Evolutionary conservation across 78 protist genomes (phyloP).

Genomic region (Acrasis kona): DNA sequence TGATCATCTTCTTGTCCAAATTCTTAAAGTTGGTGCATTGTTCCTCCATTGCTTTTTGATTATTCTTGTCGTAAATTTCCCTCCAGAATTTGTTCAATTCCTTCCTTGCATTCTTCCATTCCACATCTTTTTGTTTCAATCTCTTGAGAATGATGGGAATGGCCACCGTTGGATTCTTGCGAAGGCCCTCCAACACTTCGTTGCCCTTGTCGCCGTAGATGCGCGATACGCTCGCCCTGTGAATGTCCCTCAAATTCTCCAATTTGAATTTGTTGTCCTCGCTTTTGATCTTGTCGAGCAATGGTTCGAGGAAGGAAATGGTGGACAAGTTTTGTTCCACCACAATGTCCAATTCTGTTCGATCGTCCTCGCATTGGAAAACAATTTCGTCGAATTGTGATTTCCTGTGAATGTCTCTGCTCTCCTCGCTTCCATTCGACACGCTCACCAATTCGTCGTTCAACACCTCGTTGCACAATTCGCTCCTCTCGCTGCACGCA

Average conservation of each 20-base stretch:
- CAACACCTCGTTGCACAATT: conserved; percentile 38
- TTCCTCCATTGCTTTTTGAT: background rate
- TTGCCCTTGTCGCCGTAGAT: conserved; percentile 21
- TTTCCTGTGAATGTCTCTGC: conserved; percentile 40
- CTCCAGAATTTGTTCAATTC: conserved; percentile 76
- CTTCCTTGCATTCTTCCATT: conserved; percentile 56
- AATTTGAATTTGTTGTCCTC: background rate
- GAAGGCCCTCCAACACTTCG: conserved; percentile 37
- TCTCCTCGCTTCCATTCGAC: conserved; percentile 62
- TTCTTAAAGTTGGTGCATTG: background rate
- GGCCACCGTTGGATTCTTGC: conserved; percentile 43
- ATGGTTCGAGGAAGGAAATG: conserved; percentile 31
- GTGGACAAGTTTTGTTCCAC: conserved; percentile 53
- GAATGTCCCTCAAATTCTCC: background rate
- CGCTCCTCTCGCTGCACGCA: background rate
- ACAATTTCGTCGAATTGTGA: conserved; percentile 61
- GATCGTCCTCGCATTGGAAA: conserved; percentile 77
- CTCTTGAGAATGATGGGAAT: conserved; percentile 60
- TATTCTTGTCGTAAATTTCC: conserved; percentile 61
- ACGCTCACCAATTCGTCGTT: conserved; percentile 72
- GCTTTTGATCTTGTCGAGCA: conserved; percentile 1
- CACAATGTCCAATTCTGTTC: conserved; percentile 69
- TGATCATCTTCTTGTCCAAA: background rate
- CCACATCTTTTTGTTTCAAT: conserved; percentile 64
- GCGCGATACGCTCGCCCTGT: conserved; percentile 7